Base-by-base conservation (phyloP, 2,329 filamentous ascomycete species). In the Gnomoniopsis sp. region DNA sequence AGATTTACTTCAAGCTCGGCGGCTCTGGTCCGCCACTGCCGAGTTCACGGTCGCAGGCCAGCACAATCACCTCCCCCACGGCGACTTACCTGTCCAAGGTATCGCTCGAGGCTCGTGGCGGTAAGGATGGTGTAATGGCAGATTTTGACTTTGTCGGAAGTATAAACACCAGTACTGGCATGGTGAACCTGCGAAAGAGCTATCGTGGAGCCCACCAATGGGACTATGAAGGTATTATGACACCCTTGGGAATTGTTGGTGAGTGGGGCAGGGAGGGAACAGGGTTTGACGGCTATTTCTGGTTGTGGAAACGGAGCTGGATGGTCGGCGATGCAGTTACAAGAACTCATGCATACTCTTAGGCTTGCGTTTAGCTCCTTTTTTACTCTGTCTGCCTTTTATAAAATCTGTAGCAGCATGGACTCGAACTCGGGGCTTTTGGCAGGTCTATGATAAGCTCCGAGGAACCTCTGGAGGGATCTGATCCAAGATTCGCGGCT, bases 181-280 rank as follows among this genome's bases (percentile, higher is more conserved):
- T 61, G 30, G 49, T 62, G 38, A 58, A 52, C 44, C 41, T 62
- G 21, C 53, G 57, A 36, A 62, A 62, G 57, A 62, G 34, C 36
- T 62, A 62, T 41, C 46, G 51, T 7, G 41, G 23, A 22, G 60
- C 60, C 4, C 60, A 62, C 57, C 57, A 52, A 21, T 62, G 60
- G 60, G 60, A 60, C 3, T 62, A 62, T 19, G 61, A 62, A n/a
- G 61, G 61, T 15, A 58, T 62, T 26, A 51, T 62, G 55, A 62
- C 61, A 41, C 61, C 61, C 33, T 48, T 62, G 33, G 68, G 65
- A 41, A 71, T 73, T 30, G 69, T 70, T 57, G 71, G 71, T 6
- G 71, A 73, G 64, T 62, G 61, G 61, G 61, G 61, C 21, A 53
- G 59, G 21, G 57, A 62, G 57, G 61, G 55, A 14, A 50, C 51